phyloP scores from a whole-genome alignment of 768 basidiomycete genomes.

The Boletus vinaceobasis region DNA sequence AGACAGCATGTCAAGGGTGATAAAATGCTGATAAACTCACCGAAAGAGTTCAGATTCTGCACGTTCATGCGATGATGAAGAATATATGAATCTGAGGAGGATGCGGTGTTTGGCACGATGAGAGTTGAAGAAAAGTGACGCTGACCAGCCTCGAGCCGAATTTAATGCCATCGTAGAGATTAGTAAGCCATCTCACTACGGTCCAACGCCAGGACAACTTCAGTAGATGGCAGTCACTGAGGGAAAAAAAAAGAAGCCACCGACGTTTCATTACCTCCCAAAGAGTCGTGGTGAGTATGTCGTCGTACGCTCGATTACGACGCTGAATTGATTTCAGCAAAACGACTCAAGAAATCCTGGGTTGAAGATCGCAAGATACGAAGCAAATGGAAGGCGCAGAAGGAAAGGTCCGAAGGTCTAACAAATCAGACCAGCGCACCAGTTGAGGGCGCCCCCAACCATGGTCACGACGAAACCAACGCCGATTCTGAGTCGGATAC shows the following conservation, averaged over 20 bases:
- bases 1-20: slow-evolving; percentile 2
- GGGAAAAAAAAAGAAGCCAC: slow-evolving; percentile 49
- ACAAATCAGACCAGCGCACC: slow-evolving; percentile 7
- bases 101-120: slow-evolving; percentile 43
- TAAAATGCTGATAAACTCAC: slow-evolving; percentile 37
- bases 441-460: neutral
- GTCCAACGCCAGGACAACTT: neutral
- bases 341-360: slow-evolving; percentile 78
- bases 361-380: slow-evolving; percentile 74
- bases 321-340: slow-evolving; percentile 46
- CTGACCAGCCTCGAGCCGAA: slow-evolving; percentile 8
- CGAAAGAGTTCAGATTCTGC: slow-evolving; percentile 84
- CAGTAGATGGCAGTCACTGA: slow-evolving; percentile 6
- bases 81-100: slow-evolving; percentile 41
- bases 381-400: slow-evolving; percentile 73
- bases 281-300: slow-evolving; percentile 51
- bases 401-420: slow-evolving; percentile 44
- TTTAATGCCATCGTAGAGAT: slow-evolving; percentile 24
- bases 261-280: slow-evolving; percentile 69
- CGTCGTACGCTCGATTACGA: neutral
- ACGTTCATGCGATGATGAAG: slow-evolving; percentile 84
- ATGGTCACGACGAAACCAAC: neutral
- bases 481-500: neutral
- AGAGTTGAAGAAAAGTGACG: slow-evolving; percentile 21
- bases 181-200: slow-evolving; percentile 20